These are phyloP conservation scores for Actinidia chinensis DNA, from an alignment of 179 eudicot species.

Conservation along the genomic window DNA sequence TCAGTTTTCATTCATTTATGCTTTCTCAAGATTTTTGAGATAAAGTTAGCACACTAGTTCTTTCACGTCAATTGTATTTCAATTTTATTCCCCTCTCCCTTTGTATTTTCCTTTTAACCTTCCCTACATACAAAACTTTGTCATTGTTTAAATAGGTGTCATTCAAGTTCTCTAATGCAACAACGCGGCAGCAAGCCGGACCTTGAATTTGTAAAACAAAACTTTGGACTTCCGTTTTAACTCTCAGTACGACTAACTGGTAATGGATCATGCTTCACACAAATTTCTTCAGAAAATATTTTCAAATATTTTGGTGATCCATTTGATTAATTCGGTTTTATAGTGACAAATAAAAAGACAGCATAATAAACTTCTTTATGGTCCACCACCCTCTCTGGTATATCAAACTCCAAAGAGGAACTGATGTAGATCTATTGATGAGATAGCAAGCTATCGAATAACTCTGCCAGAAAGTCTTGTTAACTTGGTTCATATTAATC, in stretches of 20 bases:
- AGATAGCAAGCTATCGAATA: too few species aligned
- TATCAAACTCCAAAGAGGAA: too few species aligned
- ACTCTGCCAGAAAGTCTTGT: too few species aligned
- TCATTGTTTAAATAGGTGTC: conserved; percentile 37
- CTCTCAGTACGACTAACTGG: conserved; percentile 67
- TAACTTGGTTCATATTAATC: too few species aligned
- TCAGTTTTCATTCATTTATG: too few species aligned
- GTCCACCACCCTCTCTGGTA: too few species aligned
- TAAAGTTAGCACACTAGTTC: too few species aligned
- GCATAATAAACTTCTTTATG: too few species aligned
- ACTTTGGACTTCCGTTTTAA: conserved; percentile 41
- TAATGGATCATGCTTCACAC: conserved; percentile 47
- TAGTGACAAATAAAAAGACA: conserved; percentile 42
- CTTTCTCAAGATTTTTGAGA: too few species aligned
- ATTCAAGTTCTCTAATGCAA: conserved; percentile 52
- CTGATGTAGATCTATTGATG: too few species aligned
- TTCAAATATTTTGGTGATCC: conserved; percentile 43
- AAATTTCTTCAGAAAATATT: conserved; percentile 28
- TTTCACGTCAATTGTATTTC: too few species aligned
- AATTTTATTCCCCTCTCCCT: too few species aligned
- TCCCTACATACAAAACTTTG: conserved; percentile 57
- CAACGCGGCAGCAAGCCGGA: conserved; percentile 38
- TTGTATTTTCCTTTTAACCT: conserved; percentile 55
- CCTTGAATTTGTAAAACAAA: conserved; percentile 62
- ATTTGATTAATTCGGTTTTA: conserved; percentile 33